Evolutionary conservation across 192 early-diverging fungal genomes (phyloP), one percentile per base, ranked within the genome.

Genomic region (Podila clonocystis): DNA sequence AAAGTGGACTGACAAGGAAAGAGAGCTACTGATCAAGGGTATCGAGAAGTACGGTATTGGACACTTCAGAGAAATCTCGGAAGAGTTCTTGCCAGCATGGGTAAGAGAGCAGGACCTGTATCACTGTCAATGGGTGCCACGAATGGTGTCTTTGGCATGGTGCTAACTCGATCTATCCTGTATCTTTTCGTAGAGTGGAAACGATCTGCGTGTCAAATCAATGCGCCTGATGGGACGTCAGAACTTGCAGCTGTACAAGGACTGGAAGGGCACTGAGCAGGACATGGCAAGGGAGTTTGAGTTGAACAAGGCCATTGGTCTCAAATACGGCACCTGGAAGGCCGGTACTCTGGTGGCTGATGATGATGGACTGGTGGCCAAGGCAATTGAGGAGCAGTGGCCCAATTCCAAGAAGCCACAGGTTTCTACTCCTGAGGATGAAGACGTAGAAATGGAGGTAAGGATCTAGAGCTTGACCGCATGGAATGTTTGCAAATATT

Each of bases 1-100:
- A 58, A 94, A 94, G 82, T 96, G 95, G 95, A 94, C 91, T 19
- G 94, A 95, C 5, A 88, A 88, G n/a, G 93, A 97, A 76, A 89
- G 91, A 38, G 65, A 64, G 38, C 82, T 93, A 58, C 82, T 97
- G 31, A 90, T 96, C 36, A 85, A 93, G 61, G 95, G 95, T 8
- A 95, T 97, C 52, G 92, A 89, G 70, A 92, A 87, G 63, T 85
- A 94, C 62, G 95, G 95, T 13, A 95, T 97, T 75, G 95, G 95
- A 15, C 94, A 95, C 69, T 97, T 96, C 74, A 87, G 93, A 50
- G 94, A 94, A 70, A 96, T 96, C 34, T 92, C 94, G 0, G 93
- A 95, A 61, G 88, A 84, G 58, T 71, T 91, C 28, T 80, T 97
- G 22, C 89, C 94, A 9, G 88, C 88, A 55, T 97, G 95, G 95